A percentile compares a stretch with the other conserved stretches of the same genome.
Evolutionary conservation across 768 basidiomycete species (phyloP).

Genomic region (Exidia glandulosa): DNA sequence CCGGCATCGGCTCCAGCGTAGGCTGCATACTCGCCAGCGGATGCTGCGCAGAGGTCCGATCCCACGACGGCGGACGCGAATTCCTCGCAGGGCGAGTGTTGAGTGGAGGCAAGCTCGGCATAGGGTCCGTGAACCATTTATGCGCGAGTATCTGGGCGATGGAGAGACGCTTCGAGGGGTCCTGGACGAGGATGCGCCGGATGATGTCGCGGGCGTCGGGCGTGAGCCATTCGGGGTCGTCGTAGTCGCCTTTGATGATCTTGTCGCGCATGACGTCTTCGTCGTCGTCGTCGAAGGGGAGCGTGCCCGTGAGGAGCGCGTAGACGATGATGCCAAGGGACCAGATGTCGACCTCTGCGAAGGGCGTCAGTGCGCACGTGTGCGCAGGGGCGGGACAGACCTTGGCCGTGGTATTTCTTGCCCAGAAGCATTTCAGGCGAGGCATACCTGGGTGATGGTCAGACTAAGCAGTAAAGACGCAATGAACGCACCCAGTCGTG

Average conservation of each 20-base stretch:
- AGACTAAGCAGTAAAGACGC: not conserved
- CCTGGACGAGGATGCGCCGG: conserved; percentile 61
- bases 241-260: conserved; percentile 77
- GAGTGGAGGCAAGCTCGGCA: not conserved
- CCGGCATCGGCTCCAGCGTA: not conserved
- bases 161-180: conserved; percentile 60
- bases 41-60: not conserved
- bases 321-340: conserved; percentile 89
- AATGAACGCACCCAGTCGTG: conserved; percentile 86
- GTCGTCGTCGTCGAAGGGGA: conserved; percentile 88
- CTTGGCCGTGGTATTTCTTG: conserved; percentile 82
- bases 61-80: not conserved
- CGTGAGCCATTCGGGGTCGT: conserved; percentile 89
- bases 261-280: conserved; percentile 72
- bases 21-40: not conserved
- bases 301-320: conserved; percentile 75
- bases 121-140: conserved; percentile 62
- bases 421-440: conserved; percentile 87
- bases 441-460: conserved; percentile 37
- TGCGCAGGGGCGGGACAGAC: conserved; percentile 29
- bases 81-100: not conserved
- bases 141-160: conserved; percentile 82
- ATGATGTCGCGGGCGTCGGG: conserved; percentile 83
- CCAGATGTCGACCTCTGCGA: conserved; percentile 90
- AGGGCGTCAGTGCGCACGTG: conserved; percentile 5